Percentiles rank a stretch among this genome's conserved stretches.
These are phyloP conservation scores for Graphilbum fragrans DNA, from an alignment of 2,329 filamentous ascomycete species.

Conservation along the genomic window DNA sequence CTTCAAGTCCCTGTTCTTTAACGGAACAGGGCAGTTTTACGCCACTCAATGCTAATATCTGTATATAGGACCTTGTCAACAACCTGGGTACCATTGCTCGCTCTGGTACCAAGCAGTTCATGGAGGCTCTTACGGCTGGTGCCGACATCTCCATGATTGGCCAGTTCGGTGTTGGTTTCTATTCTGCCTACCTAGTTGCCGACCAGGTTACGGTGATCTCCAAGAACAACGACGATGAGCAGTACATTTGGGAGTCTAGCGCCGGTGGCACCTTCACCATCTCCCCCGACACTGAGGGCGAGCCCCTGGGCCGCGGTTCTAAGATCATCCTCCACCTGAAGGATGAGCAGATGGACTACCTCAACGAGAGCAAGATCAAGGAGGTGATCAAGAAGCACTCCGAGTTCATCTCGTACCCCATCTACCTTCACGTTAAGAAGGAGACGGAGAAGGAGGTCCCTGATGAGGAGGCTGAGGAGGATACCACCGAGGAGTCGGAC, in stretches of 20 bases:
- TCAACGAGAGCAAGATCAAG: slow-evolving; percentile 99
- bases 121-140: slow-evolving; percentile 97
- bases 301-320: slow-evolving; percentile 85
- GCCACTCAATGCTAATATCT: not conserved
- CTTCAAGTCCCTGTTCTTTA: not conserved
- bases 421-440: slow-evolving; percentile 99
- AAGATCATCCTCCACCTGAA: slow-evolving; percentile 98
- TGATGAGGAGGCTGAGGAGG: slow-evolving; percentile 77
- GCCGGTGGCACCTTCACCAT: slow-evolving; percentile 97
- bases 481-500: slow-evolving; percentile 49
- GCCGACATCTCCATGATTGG: slow-evolving; percentile 99
- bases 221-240: slow-evolving; percentile 99
- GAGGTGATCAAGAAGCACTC: slow-evolving; percentile 99
- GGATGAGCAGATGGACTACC: slow-evolving; percentile 97
- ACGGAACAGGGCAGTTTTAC: not conserved
- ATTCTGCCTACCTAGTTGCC: slow-evolving; percentile 98
- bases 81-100: slow-evolving; percentile 99
- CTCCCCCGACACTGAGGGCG: slow-evolving; percentile 76
- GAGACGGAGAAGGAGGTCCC: slow-evolving; percentile 98
- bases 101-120: slow-evolving; percentile 99
- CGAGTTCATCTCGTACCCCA: slow-evolving; percentile 99
- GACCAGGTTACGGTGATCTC: slow-evolving; percentile 92
- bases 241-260: slow-evolving; percentile 98
- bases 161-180: slow-evolving; percentile 99
- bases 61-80: slow-evolving; percentile 81